phyloP scores from a whole-genome alignment of 352 stramenopile genomes.

The Pythium plurisporium region DNA sequence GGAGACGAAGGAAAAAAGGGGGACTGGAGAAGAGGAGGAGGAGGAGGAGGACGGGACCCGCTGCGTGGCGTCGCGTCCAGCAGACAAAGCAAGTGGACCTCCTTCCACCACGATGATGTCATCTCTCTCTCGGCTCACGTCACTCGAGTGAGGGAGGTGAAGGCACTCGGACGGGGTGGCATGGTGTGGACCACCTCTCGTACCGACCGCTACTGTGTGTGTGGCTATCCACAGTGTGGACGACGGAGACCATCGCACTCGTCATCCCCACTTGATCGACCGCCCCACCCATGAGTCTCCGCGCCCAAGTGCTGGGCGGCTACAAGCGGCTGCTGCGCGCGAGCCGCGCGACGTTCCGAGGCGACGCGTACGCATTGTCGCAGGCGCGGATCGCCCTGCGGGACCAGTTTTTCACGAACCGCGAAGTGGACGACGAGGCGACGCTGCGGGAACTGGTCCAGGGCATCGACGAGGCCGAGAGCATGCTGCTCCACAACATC shows the following conservation, averaged over 20 bases:
- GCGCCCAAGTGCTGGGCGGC: slow-evolving; percentile 60
- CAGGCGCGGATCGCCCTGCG: slow-evolving; percentile 59
- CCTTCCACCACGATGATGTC: slow-evolving; percentile 24
- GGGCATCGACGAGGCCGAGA: slow-evolving; percentile 74
- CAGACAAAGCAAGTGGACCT: neutral
- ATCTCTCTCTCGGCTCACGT: slow-evolving; percentile 2
- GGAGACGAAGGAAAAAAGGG: neutral
- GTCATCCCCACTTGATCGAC: neutral
- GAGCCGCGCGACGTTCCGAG: slow-evolving; percentile 69
- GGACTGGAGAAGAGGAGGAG: neutral
- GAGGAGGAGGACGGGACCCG: neutral
- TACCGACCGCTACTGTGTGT: too few relatives aligned
- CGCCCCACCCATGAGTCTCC: slow-evolving; percentile 35
- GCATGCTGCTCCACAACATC: slow-evolving; percentile 85
- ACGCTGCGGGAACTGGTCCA: slow-evolving; percentile 58
- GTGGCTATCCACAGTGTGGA: too few relatives aligned
- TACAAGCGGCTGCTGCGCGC: slow-evolving; percentile 74
- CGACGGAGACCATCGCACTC: too few relatives aligned
- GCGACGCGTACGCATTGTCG: slow-evolving; percentile 53
- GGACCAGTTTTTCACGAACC: slow-evolving; percentile 65
- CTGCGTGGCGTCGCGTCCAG: neutral
- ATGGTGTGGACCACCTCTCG: too few relatives aligned
- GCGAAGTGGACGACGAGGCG: slow-evolving; percentile 47
- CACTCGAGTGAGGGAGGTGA: slow-evolving; percentile 1
- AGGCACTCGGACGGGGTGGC: too few relatives aligned